A percentile compares a stretch with the other conserved stretches of the same genome.
Evolutionary conservation across 225 moss, liverwort and hornwort genomes (phyloP).

Genomic region (Sphagnum contortum): DNA sequence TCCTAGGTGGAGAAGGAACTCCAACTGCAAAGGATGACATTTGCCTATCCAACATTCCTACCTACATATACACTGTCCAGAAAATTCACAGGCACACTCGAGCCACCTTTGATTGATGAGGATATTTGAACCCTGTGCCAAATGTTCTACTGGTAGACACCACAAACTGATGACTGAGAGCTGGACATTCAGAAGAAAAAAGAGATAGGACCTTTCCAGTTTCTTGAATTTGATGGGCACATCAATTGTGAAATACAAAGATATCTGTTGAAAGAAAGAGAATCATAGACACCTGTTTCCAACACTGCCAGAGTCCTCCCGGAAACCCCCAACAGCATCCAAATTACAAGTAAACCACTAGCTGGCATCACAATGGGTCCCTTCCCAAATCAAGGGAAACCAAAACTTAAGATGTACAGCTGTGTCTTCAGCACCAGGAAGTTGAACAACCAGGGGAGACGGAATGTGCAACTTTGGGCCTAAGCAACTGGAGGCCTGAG

Average conservation of each 20-base stretch:
- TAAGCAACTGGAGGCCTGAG: conserved; percentile 90
- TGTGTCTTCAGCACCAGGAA: conserved; percentile 8
- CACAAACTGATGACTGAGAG: conserved; percentile 6
- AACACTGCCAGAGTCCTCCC: not conserved
- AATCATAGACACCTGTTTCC: no score
- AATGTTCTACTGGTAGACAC: not conserved
- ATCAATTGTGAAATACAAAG: conserved; percentile 22
- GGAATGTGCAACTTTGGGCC: conserved; percentile 6
- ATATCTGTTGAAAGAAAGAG: conserved; percentile 17
- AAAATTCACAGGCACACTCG: no score
- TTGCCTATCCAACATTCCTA: no score
- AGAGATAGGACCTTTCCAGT: conserved; percentile 5
- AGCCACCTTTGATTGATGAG: no score
- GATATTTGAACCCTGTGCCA: no score
- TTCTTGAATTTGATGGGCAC: conserved; percentile 14
- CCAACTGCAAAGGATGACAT: no score
- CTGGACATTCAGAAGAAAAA: conserved; percentile 16
- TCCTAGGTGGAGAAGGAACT: no score
- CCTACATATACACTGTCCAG: no score
- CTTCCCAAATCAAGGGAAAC: conserved; percentile 1
- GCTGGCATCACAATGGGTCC: conserved; percentile 1
- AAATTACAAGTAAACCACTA: conserved; percentile 10
- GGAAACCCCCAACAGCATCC: conserved; percentile 19
- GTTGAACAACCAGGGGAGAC: conserved; percentile 10
- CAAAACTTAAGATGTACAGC: conserved; percentile 15